Evolutionary conservation across 2,329 filamentous ascomycete species (phyloP), one percentile per base, ranked within the genome.

Genomic region (Talaromyces pinophilus): DNA sequence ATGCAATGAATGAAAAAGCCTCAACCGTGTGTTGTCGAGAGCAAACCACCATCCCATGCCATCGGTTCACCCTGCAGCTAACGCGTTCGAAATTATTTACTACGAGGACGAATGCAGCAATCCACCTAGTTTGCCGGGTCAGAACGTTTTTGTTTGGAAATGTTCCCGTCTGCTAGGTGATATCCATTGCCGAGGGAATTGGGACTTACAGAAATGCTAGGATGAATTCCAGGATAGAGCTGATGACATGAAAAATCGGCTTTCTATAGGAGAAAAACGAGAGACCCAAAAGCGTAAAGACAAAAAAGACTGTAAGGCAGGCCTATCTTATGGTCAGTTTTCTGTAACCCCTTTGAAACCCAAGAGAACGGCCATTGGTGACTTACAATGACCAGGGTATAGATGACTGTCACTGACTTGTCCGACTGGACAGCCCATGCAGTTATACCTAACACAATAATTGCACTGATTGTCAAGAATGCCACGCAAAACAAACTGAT

Each of bases 41-140:
- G 38, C 59, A 61, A 15, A 61, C 59, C 59, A 61, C 38, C 11
- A 61, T 17, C 6, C 59, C 59, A 30, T 61, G 35, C 59, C 59
- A 61, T 7, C 42, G 59, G 17, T 61, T 44, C 5, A 48, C 40
- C 59, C 59, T 48, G 28, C 59, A 61, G 17, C 59, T 33, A n/a
- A 40, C 42, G 5, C n/a, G 13, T 38, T 71, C 70, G 62, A 69
- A 72, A 50, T 70, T 60, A 17, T 60, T 61, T 7, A 69, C 59
- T 40, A 72, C 62, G 55, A 72, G 69, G 38, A 72, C 69, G 48
- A 71, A 71, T 17, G 70, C 48, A 15, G 70, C 71, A 50, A 72
- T 67, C 70, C 70, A 72, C 11, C 70, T 71, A 13, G 25, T 28
- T 52, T 52, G 22, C 22, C 10, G 13, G 48, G 22, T 52, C 25